Evolutionary conservation across 441 rosid genomes (phyloP).

Genomic region (Breynia disticha): DNA sequence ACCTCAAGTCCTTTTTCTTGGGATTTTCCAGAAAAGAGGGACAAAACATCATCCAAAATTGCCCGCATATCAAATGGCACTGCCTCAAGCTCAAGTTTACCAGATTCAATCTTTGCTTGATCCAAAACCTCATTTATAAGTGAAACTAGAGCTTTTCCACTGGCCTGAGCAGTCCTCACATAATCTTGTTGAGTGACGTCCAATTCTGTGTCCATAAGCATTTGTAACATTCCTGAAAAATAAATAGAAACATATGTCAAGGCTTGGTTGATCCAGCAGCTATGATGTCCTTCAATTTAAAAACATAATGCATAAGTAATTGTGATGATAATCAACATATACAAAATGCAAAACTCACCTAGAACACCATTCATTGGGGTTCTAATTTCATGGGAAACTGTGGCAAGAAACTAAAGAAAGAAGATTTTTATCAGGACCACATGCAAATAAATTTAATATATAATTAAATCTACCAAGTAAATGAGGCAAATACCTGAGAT

Average conservation of each 20-base stretch:
- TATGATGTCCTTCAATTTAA: not conserved
- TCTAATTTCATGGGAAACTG: conserved; percentile 94
- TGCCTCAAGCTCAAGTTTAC: conserved; percentile 87
- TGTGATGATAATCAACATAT: too few relatives aligned
- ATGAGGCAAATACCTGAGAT: conserved; percentile 58
- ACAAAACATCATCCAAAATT: conserved; percentile 75
- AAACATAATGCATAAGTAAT: too few relatives aligned
- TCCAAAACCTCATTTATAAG: conserved; percentile 88
- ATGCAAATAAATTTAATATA: not conserved
- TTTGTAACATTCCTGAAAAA: conserved; percentile 72
- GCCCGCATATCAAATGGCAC: conserved; percentile 70
- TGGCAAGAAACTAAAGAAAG: conserved; percentile 80
- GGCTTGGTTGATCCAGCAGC: not conserved
- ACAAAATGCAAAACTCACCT: conserved; percentile 40
- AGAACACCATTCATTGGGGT: conserved; percentile 98
- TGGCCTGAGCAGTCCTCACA: conserved; percentile 80
- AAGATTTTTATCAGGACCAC: conserved; percentile 14
- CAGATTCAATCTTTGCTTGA: conserved; percentile 94
- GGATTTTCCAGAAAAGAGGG: conserved; percentile 81
- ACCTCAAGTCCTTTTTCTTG: conserved; percentile 90
- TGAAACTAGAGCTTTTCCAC: conserved; percentile 87
- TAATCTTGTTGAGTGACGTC: conserved; percentile 84
- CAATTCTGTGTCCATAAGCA: conserved; percentile 81
- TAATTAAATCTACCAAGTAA: conserved; percentile 6
- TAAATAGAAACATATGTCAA: conserved; percentile 5